Percentiles rank a stretch among this genome's conserved stretches.
phyloP scores from a whole-genome alignment of 2,329 filamentous ascomycete species.

The Xylariaceae sp. region DNA sequence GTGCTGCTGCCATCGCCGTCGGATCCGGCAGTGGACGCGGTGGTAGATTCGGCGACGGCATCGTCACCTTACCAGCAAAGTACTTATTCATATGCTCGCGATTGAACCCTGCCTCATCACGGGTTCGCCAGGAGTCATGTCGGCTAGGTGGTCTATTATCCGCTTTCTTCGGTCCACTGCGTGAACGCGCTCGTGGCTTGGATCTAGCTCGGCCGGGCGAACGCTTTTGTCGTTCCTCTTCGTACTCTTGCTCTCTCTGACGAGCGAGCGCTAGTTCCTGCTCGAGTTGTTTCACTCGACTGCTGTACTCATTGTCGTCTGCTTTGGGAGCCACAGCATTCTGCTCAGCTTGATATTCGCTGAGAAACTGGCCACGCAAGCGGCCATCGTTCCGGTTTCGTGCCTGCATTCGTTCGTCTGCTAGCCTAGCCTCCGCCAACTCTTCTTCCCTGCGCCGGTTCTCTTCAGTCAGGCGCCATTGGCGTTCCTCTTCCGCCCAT shows the following conservation, averaged over 20 bases:
- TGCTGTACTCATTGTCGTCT: slow-evolving; percentile 48
- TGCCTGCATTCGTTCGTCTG: slow-evolving; percentile 59
- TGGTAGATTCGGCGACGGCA: slow-evolving; percentile 24
- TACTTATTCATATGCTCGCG: slow-evolving; percentile 48
- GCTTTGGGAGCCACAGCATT: slow-evolving; percentile 36
- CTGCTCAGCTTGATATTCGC: slow-evolving; percentile 77
- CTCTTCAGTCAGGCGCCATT: slow-evolving; percentile 74
- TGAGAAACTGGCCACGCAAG: slow-evolving; percentile 77
- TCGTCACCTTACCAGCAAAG: slow-evolving; percentile 21
- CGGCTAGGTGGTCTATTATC: slow-evolving; percentile 44
- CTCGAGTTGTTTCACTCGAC: slow-evolving; percentile 76
- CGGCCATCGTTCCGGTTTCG: slow-evolving; percentile 59
- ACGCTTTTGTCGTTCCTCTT: slow-evolving; percentile 52
- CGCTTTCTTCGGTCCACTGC: slow-evolving; percentile 36
- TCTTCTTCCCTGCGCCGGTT: slow-evolving; percentile 65
- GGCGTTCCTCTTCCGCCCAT: slow-evolving; percentile 72
- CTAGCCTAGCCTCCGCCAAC: slow-evolving; percentile 62
- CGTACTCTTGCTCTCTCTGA: slow-evolving; percentile 58
- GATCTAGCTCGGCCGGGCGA: slow-evolving; percentile 30
- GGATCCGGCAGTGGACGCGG: slow-evolving; percentile 41
- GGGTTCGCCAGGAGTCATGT: slow-evolving; percentile 56
- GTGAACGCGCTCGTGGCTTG: slow-evolving; percentile 38
- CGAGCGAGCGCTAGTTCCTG: slow-evolving; percentile 59
- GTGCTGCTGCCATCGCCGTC: slow-evolving; percentile 12
- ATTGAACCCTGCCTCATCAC: slow-evolving; percentile 59